Conservation (phyloP, 768 basidiomycete species). For the Daedalea quercina region DNA sequence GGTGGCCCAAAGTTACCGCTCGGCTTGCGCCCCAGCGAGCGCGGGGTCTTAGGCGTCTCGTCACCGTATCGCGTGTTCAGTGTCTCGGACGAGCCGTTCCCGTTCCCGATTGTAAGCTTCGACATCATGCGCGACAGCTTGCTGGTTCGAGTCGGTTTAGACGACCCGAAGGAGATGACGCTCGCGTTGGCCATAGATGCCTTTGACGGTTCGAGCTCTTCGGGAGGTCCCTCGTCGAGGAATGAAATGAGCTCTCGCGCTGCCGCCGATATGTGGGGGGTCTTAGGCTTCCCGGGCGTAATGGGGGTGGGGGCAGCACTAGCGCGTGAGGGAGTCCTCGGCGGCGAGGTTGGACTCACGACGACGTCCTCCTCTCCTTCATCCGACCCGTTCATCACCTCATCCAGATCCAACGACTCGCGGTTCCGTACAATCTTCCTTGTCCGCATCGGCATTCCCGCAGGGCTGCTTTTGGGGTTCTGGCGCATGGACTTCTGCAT, state of each 20-base stretch:
- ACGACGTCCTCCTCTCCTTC: conserved; percentile 53
- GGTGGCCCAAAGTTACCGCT: conserved; percentile 13
- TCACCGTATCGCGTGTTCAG: conserved; percentile 23
- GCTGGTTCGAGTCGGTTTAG: conserved; percentile 35
- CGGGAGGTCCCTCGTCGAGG: conserved; percentile 51
- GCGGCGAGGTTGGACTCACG: conserved; percentile 15
- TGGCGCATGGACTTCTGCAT: not conserved
- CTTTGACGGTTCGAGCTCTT: conserved; percentile 22
- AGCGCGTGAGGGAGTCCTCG: not conserved
- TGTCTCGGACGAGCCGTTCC: conserved; percentile 28
- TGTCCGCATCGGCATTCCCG: conserved; percentile 39
- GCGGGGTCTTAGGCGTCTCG: conserved; percentile 20
- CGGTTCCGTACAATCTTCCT: conserved; percentile 47
- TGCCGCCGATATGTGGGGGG: conserved; percentile 32
- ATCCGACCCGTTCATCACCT: conserved; percentile 65
- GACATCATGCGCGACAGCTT: conserved; percentile 82
- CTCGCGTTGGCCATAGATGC: conserved; percentile 30
- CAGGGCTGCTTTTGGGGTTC: not conserved
- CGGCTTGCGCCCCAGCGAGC: conserved; percentile 10
- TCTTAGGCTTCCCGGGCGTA: conserved; percentile 6
- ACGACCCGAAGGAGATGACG: conserved; percentile 34
- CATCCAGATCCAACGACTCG: conserved; percentile 72
- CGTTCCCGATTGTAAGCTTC: conserved; percentile 40
- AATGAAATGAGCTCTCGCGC: conserved; percentile 51
- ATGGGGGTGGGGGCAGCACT: conserved; percentile 4